Evolutionary conservation across 73 alveolate genomes (phyloP).

Genomic region (Stentor roeselii): DNA sequence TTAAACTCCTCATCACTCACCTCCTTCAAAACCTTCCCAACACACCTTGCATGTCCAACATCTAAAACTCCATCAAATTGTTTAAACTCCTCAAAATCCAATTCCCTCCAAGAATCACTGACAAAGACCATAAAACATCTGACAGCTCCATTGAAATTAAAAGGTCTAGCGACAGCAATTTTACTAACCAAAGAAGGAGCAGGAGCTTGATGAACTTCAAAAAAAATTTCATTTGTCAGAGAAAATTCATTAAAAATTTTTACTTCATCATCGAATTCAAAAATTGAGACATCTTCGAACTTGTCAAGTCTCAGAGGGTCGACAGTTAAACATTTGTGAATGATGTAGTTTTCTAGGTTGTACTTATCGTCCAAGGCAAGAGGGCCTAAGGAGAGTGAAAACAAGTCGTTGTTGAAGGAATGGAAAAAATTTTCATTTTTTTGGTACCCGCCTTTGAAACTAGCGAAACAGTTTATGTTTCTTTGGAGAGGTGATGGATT

Average conservation of each 20-base stretch:
- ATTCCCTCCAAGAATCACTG: not conserved
- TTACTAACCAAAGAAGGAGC: not conserved
- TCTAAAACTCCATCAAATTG: not conserved
- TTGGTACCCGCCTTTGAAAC: not conserved
- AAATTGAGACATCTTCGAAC: not conserved
- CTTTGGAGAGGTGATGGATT: not conserved
- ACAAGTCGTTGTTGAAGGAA: not conserved
- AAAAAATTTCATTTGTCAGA: not conserved
- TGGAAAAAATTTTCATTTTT: not conserved
- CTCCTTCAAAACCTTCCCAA: not conserved
- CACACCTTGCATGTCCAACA: not conserved
- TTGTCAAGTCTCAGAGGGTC: not conserved
- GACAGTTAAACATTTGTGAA: not conserved
- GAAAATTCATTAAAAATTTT: too few species aligned
- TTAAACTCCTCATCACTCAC: not conserved
- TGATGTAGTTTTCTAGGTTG: not conserved
- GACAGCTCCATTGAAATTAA: not conserved
- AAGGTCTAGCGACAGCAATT: slow-evolving; percentile 23
- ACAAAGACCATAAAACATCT: not conserved
- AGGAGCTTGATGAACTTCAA: not conserved
- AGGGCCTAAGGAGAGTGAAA: not conserved
- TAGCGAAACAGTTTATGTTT: not conserved
- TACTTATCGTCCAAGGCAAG: not conserved
- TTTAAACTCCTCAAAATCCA: not conserved
- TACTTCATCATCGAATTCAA: not conserved